These are phyloP conservation scores for Davidsoniella neocaledoniae DNA, from an alignment of 2,329 filamentous ascomycete species.

Conservation along the genomic window DNA sequence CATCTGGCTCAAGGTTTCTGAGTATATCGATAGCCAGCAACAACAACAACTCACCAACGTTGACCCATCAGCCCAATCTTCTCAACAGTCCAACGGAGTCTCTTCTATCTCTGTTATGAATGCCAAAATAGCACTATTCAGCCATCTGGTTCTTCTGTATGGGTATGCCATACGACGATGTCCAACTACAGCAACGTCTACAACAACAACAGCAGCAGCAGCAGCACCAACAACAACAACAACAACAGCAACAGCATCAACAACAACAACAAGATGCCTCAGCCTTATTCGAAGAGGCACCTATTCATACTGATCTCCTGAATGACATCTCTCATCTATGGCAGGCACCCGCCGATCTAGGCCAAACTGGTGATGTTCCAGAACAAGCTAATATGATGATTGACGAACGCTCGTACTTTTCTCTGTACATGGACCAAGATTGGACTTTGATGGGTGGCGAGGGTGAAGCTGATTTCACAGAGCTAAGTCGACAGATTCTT, in stretches of 20 bases:
- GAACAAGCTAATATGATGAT: slow-evolving; percentile 8
- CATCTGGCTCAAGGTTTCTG: slow-evolving; percentile 11
- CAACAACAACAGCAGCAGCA: neutral
- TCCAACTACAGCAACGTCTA: neutral
- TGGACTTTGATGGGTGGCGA: slow-evolving; percentile 10
- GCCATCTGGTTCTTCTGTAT: neutral
- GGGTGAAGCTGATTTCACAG: slow-evolving; percentile 11
- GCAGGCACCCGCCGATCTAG: slow-evolving; percentile 6
- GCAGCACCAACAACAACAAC: neutral
- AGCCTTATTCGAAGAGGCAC: slow-evolving; percentile 9
- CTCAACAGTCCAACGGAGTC: neutral
- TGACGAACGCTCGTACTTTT: slow-evolving; percentile 11
- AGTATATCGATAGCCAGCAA: slow-evolving; percentile 6
- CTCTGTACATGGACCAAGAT: slow-evolving; percentile 11
- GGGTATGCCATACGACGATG: neutral
- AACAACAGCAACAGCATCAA: neutral
- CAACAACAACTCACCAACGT: neutral
- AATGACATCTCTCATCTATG: slow-evolving; percentile 12
- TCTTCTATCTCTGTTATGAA: neutral
- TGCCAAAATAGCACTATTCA: neutral
- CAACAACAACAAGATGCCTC: slow-evolving; percentile 1
- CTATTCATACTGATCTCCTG: slow-evolving; percentile 10
- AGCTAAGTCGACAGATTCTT: slow-evolving; percentile 10
- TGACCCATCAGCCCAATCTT: neutral
- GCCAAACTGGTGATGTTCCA: slow-evolving; percentile 4